Conservation (phyloP, 192 early-diverging fungal species). For the Geranomyces michiganensis region DNA sequence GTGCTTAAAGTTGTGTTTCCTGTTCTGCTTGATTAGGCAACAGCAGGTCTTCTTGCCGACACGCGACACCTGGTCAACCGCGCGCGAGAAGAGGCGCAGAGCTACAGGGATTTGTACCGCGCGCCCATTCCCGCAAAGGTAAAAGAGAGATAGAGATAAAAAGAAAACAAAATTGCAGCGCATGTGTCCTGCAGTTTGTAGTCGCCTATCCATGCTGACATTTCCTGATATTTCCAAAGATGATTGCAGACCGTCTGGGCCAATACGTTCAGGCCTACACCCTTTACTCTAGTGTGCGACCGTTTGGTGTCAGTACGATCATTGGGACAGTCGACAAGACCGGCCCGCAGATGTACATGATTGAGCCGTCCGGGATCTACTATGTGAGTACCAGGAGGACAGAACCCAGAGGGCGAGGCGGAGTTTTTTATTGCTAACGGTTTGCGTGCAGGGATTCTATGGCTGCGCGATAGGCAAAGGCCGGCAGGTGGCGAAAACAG, state of each 20-base stretch:
- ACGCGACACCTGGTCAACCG: constrained; percentile 86
- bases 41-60: constrained; percentile 93
- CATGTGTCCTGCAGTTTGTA: no score
- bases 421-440: background rate
- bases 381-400: constrained; percentile 60
- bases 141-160: no score
- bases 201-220: background rate
- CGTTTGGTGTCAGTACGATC: constrained; percentile 88
- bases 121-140: constrained; percentile 83
- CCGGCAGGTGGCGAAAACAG: constrained; percentile 96
- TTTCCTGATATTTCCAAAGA: constrained; percentile 38
- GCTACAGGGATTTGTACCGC: constrained; percentile 85
- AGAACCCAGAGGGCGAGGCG: background rate
- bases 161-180: no score
- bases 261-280: constrained; percentile 97
- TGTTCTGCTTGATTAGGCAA: constrained; percentile 71
- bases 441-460: constrained; percentile 76
- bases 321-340: constrained; percentile 78
- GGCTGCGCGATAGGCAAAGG: constrained; percentile 96
- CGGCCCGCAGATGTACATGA: constrained; percentile 88
- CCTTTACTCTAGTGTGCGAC: constrained; percentile 91
- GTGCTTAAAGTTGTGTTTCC: constrained; percentile 11
- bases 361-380: constrained; percentile 96
- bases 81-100: constrained; percentile 87
- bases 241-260: constrained; percentile 89